These are phyloP conservation scores for Pseudogymnoascus sp. DNA, from an alignment of 2,329 filamentous ascomycete genomes.

Conservation along the genomic window DNA sequence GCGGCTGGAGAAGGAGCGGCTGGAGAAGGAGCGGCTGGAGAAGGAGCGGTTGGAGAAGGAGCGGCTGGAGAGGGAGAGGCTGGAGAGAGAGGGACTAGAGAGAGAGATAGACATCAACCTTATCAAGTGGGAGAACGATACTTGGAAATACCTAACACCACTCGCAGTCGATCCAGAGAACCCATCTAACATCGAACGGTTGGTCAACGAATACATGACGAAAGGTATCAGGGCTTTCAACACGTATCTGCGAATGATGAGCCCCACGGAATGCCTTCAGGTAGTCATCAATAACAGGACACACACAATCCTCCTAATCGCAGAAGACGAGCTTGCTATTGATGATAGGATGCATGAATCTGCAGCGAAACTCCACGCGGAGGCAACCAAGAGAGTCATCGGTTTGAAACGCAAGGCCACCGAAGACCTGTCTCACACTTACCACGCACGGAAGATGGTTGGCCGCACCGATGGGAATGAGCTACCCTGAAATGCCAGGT, in stretches of 20 bases:
- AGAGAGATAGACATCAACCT: constrained; percentile 7
- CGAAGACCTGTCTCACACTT: neutral
- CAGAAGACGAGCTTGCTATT: neutral
- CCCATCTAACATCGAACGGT: neutral
- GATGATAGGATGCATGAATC: neutral
- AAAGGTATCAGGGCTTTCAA: neutral
- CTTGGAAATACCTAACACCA: neutral
- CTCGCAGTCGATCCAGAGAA: neutral
- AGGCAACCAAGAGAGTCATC: neutral
- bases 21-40: neutral
- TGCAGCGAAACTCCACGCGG: neutral
- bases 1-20: constrained; percentile 15
- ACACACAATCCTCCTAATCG: neutral
- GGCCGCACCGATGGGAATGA: neutral
- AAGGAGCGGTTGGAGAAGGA: constrained; percentile 40
- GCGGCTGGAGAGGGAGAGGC: constrained; percentile 13
- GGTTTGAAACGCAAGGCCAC: neutral
- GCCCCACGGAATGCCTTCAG: neutral
- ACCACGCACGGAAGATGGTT: neutral
- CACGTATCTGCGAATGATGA: neutral
- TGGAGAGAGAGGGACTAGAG: constrained; percentile 11
- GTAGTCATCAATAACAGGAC: neutral
- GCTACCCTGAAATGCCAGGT: neutral
- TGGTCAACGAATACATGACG: neutral
- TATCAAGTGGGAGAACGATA: neutral